Conservation (phyloP, 2,329 filamentous ascomycete genomes). For the Claviceps sp. region DNA sequence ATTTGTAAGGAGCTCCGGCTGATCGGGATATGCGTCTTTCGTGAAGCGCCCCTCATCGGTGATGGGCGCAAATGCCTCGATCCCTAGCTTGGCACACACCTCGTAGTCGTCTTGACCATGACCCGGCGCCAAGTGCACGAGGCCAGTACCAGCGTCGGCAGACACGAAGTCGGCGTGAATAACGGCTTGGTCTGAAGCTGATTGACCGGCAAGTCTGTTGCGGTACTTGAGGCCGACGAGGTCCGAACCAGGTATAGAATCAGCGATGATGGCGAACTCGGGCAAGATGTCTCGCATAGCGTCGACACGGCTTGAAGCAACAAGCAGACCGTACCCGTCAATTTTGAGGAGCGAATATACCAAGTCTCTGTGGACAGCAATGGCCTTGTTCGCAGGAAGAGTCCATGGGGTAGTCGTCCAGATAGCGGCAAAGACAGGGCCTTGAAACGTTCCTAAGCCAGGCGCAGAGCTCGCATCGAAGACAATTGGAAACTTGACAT, state of each 20-base stretch:
- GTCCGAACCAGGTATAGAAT: slow-evolving; percentile 48
- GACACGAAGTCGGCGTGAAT: slow-evolving; percentile 84
- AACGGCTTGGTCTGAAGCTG: slow-evolving; percentile 49
- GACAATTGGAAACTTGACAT: slow-evolving; percentile 63
- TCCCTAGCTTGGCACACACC: slow-evolving; percentile 55
- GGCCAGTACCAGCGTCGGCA: slow-evolving; percentile 75
- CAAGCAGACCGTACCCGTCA: slow-evolving; percentile 46
- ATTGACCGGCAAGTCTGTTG: slow-evolving; percentile 52
- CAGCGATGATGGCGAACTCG: slow-evolving; percentile 38
- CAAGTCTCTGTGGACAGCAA: slow-evolving; percentile 66
- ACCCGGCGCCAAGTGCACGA: slow-evolving; percentile 90
- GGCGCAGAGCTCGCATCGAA: slow-evolving; percentile 19
- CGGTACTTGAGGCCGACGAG: slow-evolving; percentile 54
- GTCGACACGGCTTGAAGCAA: slow-evolving; percentile 61
- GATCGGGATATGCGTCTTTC: slow-evolving; percentile 57
- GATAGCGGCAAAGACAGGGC: slow-evolving; percentile 63
- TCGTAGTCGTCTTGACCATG: slow-evolving; percentile 97
- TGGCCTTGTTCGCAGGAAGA: slow-evolving; percentile 78
- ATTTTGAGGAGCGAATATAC: slow-evolving; percentile 56
- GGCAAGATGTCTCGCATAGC: slow-evolving; percentile 36
- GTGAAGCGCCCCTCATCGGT: slow-evolving; percentile 75
- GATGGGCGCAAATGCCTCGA: slow-evolving; percentile 69
- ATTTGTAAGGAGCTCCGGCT: slow-evolving; percentile 47
- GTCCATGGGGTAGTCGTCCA: slow-evolving; percentile 99
- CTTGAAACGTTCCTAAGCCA: slow-evolving; percentile 25